Percentiles rank a stretch among this genome's conserved stretches.
Conservation (phyloP, 179 eudicot species). For the Actinidia chinensis region DNA sequence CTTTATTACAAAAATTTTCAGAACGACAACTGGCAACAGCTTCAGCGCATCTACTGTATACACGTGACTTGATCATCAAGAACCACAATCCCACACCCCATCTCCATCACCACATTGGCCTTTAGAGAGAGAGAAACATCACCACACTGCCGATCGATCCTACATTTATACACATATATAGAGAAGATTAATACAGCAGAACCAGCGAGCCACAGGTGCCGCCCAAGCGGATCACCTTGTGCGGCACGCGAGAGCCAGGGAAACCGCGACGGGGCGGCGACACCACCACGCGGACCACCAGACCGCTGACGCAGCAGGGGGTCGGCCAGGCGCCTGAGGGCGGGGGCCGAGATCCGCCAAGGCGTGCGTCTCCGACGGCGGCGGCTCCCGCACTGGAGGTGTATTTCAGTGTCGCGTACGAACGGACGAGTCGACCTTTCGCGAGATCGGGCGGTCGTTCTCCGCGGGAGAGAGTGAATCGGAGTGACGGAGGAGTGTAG, state of each 20-base stretch:
- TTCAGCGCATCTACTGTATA: too few species aligned
- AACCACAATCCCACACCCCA: too few species aligned
- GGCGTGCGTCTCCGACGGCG: slow-evolving; percentile 32
- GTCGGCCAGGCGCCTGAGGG: slow-evolving; percentile 30
- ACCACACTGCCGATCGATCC: too few species aligned
- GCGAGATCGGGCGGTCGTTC: slow-evolving; percentile 52
- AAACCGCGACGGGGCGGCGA: slow-evolving; percentile 17
- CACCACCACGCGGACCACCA: slow-evolving; percentile 36
- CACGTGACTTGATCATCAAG: too few species aligned
- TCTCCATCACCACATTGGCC: too few species aligned
- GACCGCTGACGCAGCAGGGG: slow-evolving; percentile 42
- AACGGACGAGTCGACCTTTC: slow-evolving; percentile 49
- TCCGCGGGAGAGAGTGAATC: slow-evolving; percentile 35
- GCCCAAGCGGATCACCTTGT: slow-evolving; percentile 25
- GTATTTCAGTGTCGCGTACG: slow-evolving; percentile 56
- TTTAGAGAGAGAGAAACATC: too few species aligned
- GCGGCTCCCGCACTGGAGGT: slow-evolving; percentile 24
- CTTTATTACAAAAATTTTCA: too few species aligned
- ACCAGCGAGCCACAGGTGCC: not conserved
- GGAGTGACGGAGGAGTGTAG: slow-evolving; percentile 67
- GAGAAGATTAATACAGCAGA: not conserved
- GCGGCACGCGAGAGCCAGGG: slow-evolving; percentile 30
- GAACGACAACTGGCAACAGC: too few species aligned
- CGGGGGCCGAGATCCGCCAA: slow-evolving; percentile 35
- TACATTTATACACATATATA: too few species aligned